Base-by-base conservation (phyloP, 2,329 filamentous ascomycete species). In the Hymenoscyphus scutula region DNA sequence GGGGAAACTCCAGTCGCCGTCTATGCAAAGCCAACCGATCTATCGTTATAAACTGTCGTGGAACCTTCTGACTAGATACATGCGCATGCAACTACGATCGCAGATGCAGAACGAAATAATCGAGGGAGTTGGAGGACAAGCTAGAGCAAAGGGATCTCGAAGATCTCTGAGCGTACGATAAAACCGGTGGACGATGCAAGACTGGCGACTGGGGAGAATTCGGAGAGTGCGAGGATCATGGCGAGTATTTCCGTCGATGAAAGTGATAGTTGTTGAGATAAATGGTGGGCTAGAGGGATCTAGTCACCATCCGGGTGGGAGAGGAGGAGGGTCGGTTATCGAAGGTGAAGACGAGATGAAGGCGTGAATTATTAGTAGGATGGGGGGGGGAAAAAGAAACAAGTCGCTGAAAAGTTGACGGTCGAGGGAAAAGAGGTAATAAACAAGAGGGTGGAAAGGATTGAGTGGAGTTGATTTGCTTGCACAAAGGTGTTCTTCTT, bases 141-240 rank as follows among this genome's bases (percentile, higher is more conserved):
- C 70, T 79, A 77, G 75, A 80, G 76, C 71, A 74, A 70, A 74
- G 76, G 66, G 66, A 66, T 65, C 69, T 60, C 34, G 53, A 62
- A 53, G 70, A 73, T 77, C 74, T 79, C 80, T 81, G 80, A 80
- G 83, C 80, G 75, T 78, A 79, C 75, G 79, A 84, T 80, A 74
- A 79, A 76, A 83, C 83, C 82, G 83, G 83, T 80, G 74, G 81
- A 84, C 83, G 77, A 80, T 78, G 80, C 82, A 77, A 79, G 82
- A 83, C 83, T 78, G 82, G 81, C 84, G 84, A 87, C 85, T 87
- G 84, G 81, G 79, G 74, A 76, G 74, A 74, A 69, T 71, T 71
- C 71, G 71, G 74, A 75, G 76, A 76, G 78, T 80, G 77, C 80
- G 84, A 85, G 74, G 82, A 79, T 80, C 85, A 88, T 88, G 72